Conservation (phyloP, 148 eudicot species). For the Chenopodium quinoa region DNA sequence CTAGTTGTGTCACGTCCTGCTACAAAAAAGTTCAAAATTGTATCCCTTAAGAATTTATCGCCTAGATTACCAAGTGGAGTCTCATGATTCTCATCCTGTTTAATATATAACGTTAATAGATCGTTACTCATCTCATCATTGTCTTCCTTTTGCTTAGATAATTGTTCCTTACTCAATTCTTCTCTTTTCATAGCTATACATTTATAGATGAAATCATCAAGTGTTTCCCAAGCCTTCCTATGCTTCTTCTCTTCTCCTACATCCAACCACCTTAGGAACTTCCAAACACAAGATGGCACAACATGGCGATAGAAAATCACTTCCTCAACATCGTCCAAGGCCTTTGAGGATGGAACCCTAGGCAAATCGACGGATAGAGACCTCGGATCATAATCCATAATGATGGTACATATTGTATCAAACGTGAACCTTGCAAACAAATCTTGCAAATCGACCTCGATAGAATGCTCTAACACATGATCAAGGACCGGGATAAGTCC, state of each 20-base stretch:
- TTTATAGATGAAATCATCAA: constrained; percentile 38
- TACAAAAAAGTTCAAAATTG: constrained; percentile 20
- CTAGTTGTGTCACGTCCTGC: constrained; percentile 51
- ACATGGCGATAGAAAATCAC: constrained; percentile 38
- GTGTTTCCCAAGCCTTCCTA: constrained; percentile 33
- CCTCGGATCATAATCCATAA: constrained; percentile 49
- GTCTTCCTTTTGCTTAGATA: constrained; percentile 1
- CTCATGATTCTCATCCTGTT: constrained; percentile 3
- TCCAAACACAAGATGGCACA: constrained; percentile 50
- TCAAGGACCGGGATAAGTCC: constrained; percentile 48
- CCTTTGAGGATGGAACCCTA: constrained; percentile 38
- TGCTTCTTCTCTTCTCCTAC: constrained; percentile 43
- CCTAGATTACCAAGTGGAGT: too few relatives aligned
- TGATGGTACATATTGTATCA: too few relatives aligned
- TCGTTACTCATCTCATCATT: constrained; percentile 22
- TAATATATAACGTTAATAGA: constrained; percentile 39
- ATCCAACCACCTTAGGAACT: constrained; percentile 47
- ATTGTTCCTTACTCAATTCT: constrained; percentile 15
- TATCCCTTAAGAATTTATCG: constrained; percentile 29
- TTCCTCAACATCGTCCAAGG: constrained; percentile 54
- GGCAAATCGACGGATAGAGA: constrained; percentile 40
- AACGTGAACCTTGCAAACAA: constrained; percentile 57
- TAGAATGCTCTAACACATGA: constrained; percentile 18
- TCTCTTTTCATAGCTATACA: constrained; percentile 31
- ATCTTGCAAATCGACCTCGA: constrained; percentile 51